Base-by-base conservation (phyloP, 192 early-diverging fungal species). In the Chytriomyces hyalinus region DNA sequence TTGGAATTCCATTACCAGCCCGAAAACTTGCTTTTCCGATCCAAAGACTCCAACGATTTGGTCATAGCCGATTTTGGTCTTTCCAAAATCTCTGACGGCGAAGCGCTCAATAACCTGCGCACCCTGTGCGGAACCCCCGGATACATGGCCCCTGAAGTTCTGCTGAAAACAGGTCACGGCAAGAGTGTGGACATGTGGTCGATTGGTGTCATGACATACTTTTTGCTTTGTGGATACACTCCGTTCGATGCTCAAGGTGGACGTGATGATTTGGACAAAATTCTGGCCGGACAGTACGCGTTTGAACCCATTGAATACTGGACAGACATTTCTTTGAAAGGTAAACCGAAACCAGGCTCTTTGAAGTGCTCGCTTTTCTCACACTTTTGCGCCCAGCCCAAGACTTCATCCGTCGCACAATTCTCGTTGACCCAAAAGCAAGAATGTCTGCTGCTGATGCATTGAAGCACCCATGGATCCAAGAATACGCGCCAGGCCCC, bases 111-210 rank as follows among this genome's bases (percentile, higher is more conserved):
- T 47, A 75, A 75, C 64, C 60, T 78, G 9, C 67, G 70, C 20
- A 77, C 76, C 45, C 76, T 77, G 3, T 77, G 87, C 48, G 77
- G 68, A 70, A 70, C 69, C 17, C 69, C 77, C n/a, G 75, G 94
- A 28, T 84, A 81, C 84, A 90, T 85, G 86, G 84, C 81, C 5
- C 83, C 81, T 50, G 83, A 99, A 84, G 90, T 99, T 24, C 81
- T 96, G n/a, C 81, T 90, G 67, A 89, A 93, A 68, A 85, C 88
- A 65, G 92, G 92, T 6, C 93, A 98, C 82, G 92, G 94, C 46
- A 94, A 95, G 81, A 81, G 93, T 20, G 95, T 98, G 2, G 96
- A 99, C 81, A 86, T 99, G 78, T 99, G 95, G 95, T 93, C 93
- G 6, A 91, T 97, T 69, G 96, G 96, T 70, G 90, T 97, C 15